phyloP scores from a whole-genome alignment of 768 basidiomycete species.

The Lactarius sp. region DNA sequence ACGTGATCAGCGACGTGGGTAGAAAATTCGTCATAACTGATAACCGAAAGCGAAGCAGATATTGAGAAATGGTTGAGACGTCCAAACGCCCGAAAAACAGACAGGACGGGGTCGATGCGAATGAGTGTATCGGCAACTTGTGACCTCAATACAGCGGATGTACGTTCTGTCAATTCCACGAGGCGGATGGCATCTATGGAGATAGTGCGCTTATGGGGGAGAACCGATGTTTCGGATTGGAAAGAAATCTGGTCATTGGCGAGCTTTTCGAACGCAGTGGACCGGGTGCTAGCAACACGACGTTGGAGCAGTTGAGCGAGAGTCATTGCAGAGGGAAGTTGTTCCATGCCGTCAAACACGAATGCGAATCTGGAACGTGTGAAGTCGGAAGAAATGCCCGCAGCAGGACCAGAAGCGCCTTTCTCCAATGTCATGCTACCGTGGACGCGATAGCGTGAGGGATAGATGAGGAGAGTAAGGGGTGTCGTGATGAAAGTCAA shows the following conservation, averaged over 20 bases:
- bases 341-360: conserved; percentile 76
- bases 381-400: conserved; percentile 26
- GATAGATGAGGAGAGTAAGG: conserved; percentile 73
- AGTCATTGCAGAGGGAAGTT: conserved; percentile 78
- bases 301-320: conserved; percentile 67
- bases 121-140: conserved; percentile 68
- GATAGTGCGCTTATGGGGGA: conserved; percentile 28
- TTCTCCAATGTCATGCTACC: conserved; percentile 26
- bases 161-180: conserved; percentile 84
- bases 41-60: conserved; percentile 66
- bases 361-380: conserved; percentile 60
- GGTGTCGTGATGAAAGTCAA: conserved; percentile 85
- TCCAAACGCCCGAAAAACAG: conserved; percentile 74
- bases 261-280: background rate
- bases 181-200: conserved; percentile 77
- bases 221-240: background rate
- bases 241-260: background rate
- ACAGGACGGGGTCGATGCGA: conserved; percentile 64
- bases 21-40: conserved; percentile 70
- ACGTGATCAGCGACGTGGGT: conserved; percentile 59
- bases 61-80: conserved; percentile 63
- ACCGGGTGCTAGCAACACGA: conserved; percentile 9
- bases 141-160: conserved; percentile 80
- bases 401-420: conserved; percentile 13
- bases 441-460: conserved; percentile 49